A percentile compares a stretch with the other conserved stretches of the same genome.
Conservation (phyloP, 768 basidiomycete genomes). For the Mrakia gelida region DNA sequence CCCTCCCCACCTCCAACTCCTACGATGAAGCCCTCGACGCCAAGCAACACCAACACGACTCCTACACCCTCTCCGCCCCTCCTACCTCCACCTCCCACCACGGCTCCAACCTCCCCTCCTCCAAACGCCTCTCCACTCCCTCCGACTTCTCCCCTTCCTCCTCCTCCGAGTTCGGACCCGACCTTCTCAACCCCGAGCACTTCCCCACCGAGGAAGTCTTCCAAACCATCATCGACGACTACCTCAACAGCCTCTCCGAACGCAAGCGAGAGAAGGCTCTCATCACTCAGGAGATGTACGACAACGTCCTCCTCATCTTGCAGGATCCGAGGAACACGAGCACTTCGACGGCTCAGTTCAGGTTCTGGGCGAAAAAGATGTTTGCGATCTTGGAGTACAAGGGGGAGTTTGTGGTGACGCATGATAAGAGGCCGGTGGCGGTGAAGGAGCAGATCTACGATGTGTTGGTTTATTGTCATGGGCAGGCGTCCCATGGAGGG, state of each 20-base stretch:
- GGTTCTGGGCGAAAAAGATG: slow-evolving; percentile 81
- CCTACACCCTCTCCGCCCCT: no score
- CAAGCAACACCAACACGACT: no score
- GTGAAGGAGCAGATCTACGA: slow-evolving; percentile 73
- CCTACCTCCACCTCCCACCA: no score
- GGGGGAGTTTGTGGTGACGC: slow-evolving; percentile 55
- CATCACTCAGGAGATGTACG: slow-evolving; percentile 65
- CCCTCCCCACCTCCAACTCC: background rate
- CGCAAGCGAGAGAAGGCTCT: slow-evolving; percentile 65
- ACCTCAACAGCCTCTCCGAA: slow-evolving; percentile 57
- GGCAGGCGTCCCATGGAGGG: slow-evolving; percentile 62
- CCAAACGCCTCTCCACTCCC: no score
- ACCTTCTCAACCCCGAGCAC: background rate
- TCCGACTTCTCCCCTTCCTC: background rate
- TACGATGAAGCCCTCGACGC: background rate
- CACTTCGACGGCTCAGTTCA: slow-evolving; percentile 61
- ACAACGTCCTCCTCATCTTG: slow-evolving; percentile 66
- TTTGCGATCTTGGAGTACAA: slow-evolving; percentile 48
- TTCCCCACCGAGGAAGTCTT: slow-evolving; percentile 63
- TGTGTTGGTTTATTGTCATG: slow-evolving; percentile 69
- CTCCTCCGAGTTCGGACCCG: background rate
- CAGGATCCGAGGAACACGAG: slow-evolving; percentile 52
- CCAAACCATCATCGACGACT: slow-evolving; percentile 56
- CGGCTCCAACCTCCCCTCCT: no score
- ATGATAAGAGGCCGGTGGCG: slow-evolving; percentile 69